phyloP scores from a whole-genome alignment of 2,329 filamentous ascomycete species.

The Penicillium griseofulvum region DNA sequence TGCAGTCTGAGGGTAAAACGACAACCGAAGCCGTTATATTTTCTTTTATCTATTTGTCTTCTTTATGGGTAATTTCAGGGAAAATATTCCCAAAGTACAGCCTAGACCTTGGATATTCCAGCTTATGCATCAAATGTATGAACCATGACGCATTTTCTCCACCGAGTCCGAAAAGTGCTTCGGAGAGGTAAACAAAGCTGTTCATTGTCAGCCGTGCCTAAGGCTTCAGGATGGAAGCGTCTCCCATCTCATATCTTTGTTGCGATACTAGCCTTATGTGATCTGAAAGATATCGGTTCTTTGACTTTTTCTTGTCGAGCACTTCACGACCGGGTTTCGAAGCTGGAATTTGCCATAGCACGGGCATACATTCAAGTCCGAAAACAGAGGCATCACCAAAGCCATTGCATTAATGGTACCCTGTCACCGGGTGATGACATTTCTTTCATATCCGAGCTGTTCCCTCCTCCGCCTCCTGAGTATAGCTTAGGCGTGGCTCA shows the following conservation, averaged over 20 bases:
- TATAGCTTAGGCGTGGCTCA: slow-evolving; percentile 17
- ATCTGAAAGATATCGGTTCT: slow-evolving; percentile 20
- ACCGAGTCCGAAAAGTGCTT: slow-evolving; percentile 16
- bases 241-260: slow-evolving; percentile 22
- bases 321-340: slow-evolving; percentile 18
- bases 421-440: slow-evolving; percentile 25
- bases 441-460: slow-evolving; percentile 26
- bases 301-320: slow-evolving; percentile 23
- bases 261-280: slow-evolving; percentile 18
- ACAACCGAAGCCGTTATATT: not conserved
- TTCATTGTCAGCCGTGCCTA: not conserved
- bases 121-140: not conserved
- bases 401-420: not conserved
- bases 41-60: not conserved
- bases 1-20: not conserved
- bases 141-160: slow-evolving; percentile 15
- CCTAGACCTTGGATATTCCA: not conserved
- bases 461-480: slow-evolving; percentile 28
- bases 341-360: slow-evolving; percentile 22
- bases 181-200: slow-evolving; percentile 8
- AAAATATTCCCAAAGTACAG: not conserved
- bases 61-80: not conserved
- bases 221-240: slow-evolving; percentile 20
- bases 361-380: slow-evolving; percentile 23
- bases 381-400: not conserved